These are phyloP conservation scores for Fusarium veterinarium DNA, from an alignment of 2,329 filamentous ascomycete species.

Conservation along the genomic window DNA sequence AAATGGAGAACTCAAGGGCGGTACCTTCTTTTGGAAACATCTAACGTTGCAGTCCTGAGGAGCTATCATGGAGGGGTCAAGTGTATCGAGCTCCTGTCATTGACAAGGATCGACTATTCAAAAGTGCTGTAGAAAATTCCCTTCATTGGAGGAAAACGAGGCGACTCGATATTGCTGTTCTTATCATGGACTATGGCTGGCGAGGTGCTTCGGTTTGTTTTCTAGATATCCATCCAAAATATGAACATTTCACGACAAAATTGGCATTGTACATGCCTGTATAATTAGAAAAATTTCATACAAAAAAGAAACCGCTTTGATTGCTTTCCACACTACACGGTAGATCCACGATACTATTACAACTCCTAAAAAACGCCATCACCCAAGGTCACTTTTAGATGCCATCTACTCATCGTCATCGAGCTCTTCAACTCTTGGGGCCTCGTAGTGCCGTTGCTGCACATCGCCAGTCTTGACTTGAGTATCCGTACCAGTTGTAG, in stretches of 20 bases:
- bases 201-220: conserved; percentile 37
- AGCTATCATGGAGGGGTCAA: background rate
- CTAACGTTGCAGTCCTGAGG: conserved; percentile 47
- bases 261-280: background rate
- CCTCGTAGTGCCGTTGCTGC: conserved; percentile 59
- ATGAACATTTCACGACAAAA: background rate
- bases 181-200: conserved; percentile 25
- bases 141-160: conserved; percentile 36
- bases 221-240: conserved; percentile 30
- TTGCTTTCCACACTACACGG: conserved; percentile 27
- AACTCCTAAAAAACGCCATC: conserved; percentile 43
- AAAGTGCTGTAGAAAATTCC: conserved; percentile 32
- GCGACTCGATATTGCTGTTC: conserved; percentile 43
- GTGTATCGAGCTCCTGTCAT: background rate
- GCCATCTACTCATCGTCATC: conserved; percentile 59
- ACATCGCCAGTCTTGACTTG: conserved; percentile 59
- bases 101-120: background rate
- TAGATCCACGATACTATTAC: conserved; percentile 39
- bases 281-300: background rate
- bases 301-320: conserved; percentile 21
- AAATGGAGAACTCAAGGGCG: conserved; percentile 60
- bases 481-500: conserved; percentile 67
- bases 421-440: conserved; percentile 66
- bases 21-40: conserved; percentile 70
- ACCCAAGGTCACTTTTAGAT: conserved; percentile 25